phyloP scores from a whole-genome alignment of 768 basidiomycete genomes.

The Lactifluus piperatus region DNA sequence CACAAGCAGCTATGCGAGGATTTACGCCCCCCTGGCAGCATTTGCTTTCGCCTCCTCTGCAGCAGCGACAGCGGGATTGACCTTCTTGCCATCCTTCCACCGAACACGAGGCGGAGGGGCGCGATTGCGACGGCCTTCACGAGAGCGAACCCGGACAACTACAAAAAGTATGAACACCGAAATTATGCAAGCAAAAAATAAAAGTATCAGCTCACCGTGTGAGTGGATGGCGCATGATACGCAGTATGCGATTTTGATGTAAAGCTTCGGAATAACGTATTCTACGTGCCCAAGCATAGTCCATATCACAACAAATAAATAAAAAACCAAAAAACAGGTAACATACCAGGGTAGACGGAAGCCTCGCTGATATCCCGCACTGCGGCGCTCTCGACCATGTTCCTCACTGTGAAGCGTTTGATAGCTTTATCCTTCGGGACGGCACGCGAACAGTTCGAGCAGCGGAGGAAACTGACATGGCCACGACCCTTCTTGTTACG shows the following conservation, averaged over 20 bases:
- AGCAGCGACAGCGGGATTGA: constrained; percentile 91
- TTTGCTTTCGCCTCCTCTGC: constrained; percentile 80
- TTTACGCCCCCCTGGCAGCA: constrained; percentile 22
- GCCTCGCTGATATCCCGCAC: constrained; percentile 97
- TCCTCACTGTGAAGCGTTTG: constrained; percentile 98
- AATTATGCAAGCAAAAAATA: background rate
- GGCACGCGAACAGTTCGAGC: constrained; percentile 99
- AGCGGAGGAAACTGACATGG: constrained; percentile 89
- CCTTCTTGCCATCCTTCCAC: constrained; percentile 95
- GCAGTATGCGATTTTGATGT: constrained; percentile 98
- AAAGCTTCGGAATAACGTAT: constrained; percentile 93
- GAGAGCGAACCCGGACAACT: constrained; percentile 98
- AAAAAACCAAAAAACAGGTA: background rate
- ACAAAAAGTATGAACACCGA: background rate
- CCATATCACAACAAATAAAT: background rate
- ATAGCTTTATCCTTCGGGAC: constrained; percentile 99
- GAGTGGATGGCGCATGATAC: constrained; percentile 99
- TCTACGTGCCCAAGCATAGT: constrained; percentile 38
- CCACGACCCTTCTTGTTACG: constrained; percentile 99
- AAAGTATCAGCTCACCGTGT: constrained; percentile 56
- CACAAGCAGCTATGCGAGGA: constrained; percentile 4
- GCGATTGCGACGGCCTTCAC: constrained; percentile 94
- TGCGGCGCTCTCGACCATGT: constrained; percentile 99
- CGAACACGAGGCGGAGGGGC: constrained; percentile 91
- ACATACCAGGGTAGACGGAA: constrained; percentile 81